Evolutionary conservation across 306 rosid genomes (phyloP), one percentile per base, ranked within the genome.

Genomic region (Cucumis hystrix): DNA sequence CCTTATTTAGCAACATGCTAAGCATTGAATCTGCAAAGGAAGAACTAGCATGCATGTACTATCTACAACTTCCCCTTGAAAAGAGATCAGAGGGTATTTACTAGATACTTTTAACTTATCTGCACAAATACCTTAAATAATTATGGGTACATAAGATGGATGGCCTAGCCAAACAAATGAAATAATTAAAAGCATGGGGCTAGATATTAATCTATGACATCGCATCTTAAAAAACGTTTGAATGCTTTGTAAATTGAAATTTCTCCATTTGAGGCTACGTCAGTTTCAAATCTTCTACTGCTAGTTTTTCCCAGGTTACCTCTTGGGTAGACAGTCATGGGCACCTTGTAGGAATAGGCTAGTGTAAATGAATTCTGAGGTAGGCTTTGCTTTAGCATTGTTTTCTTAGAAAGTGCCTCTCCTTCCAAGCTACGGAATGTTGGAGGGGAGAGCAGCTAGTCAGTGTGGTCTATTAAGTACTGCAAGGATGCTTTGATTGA

Each of bases 41-140:
- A 79, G 91, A 78, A 80, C 79, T 89, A 68, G 97, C 98, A 57
- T 95, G 98, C 91, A 80, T 83, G 63, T 95, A 89, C 81, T 92
- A 92, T 84, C 85, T 90, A 70, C 93, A 84, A 71, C 89, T 90
- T 84, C 95, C 93, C 25, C 10, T 63, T 5, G 96, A 89, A 82
- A 90, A 80, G 85, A 87, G 80, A 88, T 88, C 92, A n/a, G 97
- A 87, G 77, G 98, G 98, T 92, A 92, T 76, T 84, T 56, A 82
- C 54, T 77, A 55, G 14, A 28, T 77, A 25, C 35, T 43, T 30
- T 30, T 51, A 56, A 39, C 14, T 59, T 65, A 65, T 14, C 60
- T 79, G 77, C 20, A 74, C 62, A 49, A 71, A n/a, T 55, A 74
- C 51, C 35, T 74, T 23, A 56, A 56, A 1, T 40, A 75, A 54